Evolutionary conservation across 768 basidiomycete species (phyloP).

Genomic region (Rhizopogon vesiculosus): DNA sequence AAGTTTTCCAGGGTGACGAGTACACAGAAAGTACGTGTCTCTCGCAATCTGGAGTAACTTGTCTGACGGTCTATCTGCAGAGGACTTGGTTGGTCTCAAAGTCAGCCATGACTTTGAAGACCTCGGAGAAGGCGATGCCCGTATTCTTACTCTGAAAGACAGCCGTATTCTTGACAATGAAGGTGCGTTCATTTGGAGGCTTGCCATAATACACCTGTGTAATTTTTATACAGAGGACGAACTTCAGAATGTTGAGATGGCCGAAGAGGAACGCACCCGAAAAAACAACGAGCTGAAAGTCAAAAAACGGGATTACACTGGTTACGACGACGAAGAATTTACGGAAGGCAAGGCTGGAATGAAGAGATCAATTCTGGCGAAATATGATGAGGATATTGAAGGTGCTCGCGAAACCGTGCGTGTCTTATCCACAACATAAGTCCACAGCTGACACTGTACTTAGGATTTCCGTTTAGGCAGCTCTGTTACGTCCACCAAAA

Average conservation of each 20-base stretch:
- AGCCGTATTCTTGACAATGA: slow-evolving; percentile 93
- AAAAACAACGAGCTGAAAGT: slow-evolving; percentile 83
- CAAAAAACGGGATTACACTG: slow-evolving; percentile 86
- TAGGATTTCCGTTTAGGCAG: slow-evolving; percentile 88
- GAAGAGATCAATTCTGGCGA: slow-evolving; percentile 80
- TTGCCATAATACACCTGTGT: not conserved
- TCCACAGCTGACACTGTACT: not conserved
- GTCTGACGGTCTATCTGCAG: slow-evolving; percentile 31
- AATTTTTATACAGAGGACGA: slow-evolving; percentile 75
- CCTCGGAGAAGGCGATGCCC: slow-evolving; percentile 90
- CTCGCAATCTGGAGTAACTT: not conserved
- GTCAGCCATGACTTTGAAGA: slow-evolving; percentile 93
- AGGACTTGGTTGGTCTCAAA: slow-evolving; percentile 90
- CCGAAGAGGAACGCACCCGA: slow-evolving; percentile 77
- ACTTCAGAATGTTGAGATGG: slow-evolving; percentile 93
- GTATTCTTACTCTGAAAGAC: slow-evolving; percentile 96
- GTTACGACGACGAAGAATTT: slow-evolving; percentile 97
- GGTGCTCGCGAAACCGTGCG: slow-evolving; percentile 66
- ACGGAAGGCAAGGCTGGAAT: slow-evolving; percentile 65
- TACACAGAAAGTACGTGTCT: slow-evolving; percentile 80
- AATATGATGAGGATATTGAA: slow-evolving; percentile 91
- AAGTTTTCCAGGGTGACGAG: slow-evolving; percentile 60
- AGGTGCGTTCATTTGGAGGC: slow-evolving; percentile 41
- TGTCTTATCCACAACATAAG: slow-evolving; percentile 2
- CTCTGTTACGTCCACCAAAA: slow-evolving; percentile 37